Percentiles rank a stretch among this genome's conserved stretches.
Conservation (phyloP, 1,284 basidiomycete genomes). For the Malassezia furfur region DNA sequence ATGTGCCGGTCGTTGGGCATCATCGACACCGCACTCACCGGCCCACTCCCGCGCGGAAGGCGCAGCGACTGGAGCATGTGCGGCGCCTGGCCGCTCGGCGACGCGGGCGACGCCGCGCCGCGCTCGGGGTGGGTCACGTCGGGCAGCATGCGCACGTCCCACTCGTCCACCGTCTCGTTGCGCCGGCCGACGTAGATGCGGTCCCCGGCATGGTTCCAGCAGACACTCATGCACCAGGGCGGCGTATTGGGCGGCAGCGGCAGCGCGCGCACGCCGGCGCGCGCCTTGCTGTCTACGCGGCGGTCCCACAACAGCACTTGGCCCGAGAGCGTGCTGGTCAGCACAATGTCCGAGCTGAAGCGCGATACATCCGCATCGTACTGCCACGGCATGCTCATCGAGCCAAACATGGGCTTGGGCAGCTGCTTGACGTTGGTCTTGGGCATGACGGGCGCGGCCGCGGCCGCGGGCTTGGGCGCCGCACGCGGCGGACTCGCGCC, state of each 20-base stretch:
- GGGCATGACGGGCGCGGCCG: not conserved
- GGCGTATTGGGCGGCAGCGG: slow-evolving; percentile 80
- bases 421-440: slow-evolving; percentile 17
- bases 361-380: slow-evolving; percentile 38
- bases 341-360: slow-evolving; percentile 72
- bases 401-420: slow-evolving; percentile 40
- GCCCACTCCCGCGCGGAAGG: slow-evolving; percentile 78
- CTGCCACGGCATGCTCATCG: slow-evolving; percentile 29
- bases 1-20: slow-evolving; percentile 85
- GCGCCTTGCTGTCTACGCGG: slow-evolving; percentile 53
- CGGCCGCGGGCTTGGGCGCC: not conserved
- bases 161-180: slow-evolving; percentile 83
- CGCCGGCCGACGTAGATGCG: slow-evolving; percentile 84
- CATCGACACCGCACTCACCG: slow-evolving; percentile 76
- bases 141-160: slow-evolving; percentile 60
- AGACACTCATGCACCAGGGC: slow-evolving; percentile 69
- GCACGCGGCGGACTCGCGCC: not conserved
- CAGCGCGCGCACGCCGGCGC: slow-evolving; percentile 67
- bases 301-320: slow-evolving; percentile 86
- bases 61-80: slow-evolving; percentile 67
- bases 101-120: not conserved
- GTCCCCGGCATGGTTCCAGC: slow-evolving; percentile 75
- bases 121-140: not conserved
- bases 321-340: slow-evolving; percentile 85
- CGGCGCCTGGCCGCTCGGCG: slow-evolving; percentile 54